Evolutionary conservation across 805 yeast species (phyloP), one percentile per base, ranked within the genome.

Genomic region (Barnettozyma salicaria): DNA sequence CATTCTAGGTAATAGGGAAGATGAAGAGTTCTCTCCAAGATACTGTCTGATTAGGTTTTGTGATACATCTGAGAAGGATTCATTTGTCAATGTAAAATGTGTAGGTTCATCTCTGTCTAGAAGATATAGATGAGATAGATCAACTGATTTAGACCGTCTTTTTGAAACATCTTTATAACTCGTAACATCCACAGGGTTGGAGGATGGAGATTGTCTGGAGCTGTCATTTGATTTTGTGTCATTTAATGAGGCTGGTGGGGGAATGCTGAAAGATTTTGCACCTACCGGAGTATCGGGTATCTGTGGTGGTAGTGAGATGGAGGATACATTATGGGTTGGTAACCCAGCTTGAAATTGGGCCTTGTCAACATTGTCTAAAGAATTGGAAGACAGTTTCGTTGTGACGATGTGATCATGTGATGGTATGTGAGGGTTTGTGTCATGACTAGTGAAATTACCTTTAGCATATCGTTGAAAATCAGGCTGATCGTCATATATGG

Each of bases 1-100:
- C 61, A 81, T 71, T 45, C 92, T 71, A 14, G 95, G 89, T 51
- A 82, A 60, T 44, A 89, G 61, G 10, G 74, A 61, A 3, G 55
- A 54, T 6, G 53, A 51, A 16, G 70, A 60, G 43, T 69, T 66
- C 23, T 62, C 61, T n/a, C 81, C 80, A 37, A 78, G 56, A 49
- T 74, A 72, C 44, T 66, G 74, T 38, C 67, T 69, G 44, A 76
- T 64, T 43, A 68, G 43, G 49, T 67, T 68, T 41, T 77, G 82
- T 25, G 72, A 65, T 38, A 70, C 63, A 56, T 72, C 80, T 1
- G 73, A 70, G 39, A 70, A 52, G 10, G 58, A 50, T 45, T 65
- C 68, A 37, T 59, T 61, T 2, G 70, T 63, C 11, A 63, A 42
- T 1, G 67, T 64, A 45, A 48, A 54, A 40, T 59, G 67, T 7